A percentile compares a stretch with the other conserved stretches of the same genome.
phyloP scores from a whole-genome alignment of 2,329 filamentous ascomycete species.

The Hymenoscyphus fraxineus region DNA sequence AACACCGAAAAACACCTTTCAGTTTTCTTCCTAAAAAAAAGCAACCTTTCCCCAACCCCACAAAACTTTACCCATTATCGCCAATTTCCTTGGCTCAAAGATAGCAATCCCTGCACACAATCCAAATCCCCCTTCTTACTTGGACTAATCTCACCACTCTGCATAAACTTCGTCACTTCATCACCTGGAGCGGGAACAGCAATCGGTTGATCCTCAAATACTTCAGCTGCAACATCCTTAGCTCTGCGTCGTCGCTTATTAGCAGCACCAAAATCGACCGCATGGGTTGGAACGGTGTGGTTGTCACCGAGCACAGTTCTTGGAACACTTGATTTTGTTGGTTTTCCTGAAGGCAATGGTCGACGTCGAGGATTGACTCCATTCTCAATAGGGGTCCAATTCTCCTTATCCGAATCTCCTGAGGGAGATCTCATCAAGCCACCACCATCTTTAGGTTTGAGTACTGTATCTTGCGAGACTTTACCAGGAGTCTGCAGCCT shows the following conservation, averaged over 20 bases:
- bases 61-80: constrained; percentile 35
- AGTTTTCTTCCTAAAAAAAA: neutral
- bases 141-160: constrained; percentile 54
- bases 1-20: neutral
- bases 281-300: constrained; percentile 25
- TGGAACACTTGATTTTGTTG: constrained; percentile 18
- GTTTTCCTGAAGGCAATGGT: constrained; percentile 31
- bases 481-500: constrained; percentile 49
- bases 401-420: constrained; percentile 91
- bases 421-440: constrained; percentile 45
- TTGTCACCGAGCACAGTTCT: constrained; percentile 31
- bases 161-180: constrained; percentile 73
- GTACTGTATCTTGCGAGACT: constrained; percentile 24
- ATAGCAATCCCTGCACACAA: constrained; percentile 83
- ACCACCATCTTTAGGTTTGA: constrained; percentile 31
- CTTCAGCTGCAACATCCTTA: constrained; percentile 38
- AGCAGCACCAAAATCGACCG: constrained; percentile 23
- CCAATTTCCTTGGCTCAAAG: constrained; percentile 91
- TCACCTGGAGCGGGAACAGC: constrained; percentile 40
- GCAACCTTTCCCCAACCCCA: neutral
- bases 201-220: constrained; percentile 50
- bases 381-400: constrained; percentile 63
- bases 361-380: constrained; percentile 39
- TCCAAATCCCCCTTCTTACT: constrained; percentile 79
- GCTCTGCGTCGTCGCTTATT: constrained; percentile 25